Base-by-base conservation (phyloP, 2,329 filamentous ascomycete species). In the Pseudomassariella vexata region DNA sequence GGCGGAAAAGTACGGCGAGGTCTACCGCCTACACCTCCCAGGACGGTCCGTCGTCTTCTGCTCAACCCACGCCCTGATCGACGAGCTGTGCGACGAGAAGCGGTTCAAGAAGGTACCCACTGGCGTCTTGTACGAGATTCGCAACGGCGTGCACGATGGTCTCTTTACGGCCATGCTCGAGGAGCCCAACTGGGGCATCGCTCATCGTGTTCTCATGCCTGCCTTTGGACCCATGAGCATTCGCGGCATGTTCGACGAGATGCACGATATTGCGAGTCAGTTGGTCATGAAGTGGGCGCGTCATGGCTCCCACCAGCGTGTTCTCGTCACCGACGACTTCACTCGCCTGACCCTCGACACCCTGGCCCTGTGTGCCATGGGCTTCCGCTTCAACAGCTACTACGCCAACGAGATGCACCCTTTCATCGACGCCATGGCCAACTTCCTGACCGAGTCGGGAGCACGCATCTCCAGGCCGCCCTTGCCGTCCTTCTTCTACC, bases 1-100 rank as follows among this genome's bases (percentile, higher is more conserved):
- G 29, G 73, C 76, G 16, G 72, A 83, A 24, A 74, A 69, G 37
- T 84, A 85, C 57, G 82, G 75, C 20, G 68, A 73, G n/a, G 77
- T 82, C 36, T 82, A 65, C 48, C 66, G 72, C 41, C 57, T 84
- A 30, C 63, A 56, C 11, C 50, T 79, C 5, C 63, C 68, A 5
- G 62, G 67, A 2, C 55, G 53, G 5, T 61, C 65, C 6, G 49
- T 64, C 11, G 62, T 79, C 26, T 57, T 81, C 35, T 59, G 73
- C 26, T 66, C 62, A 25, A 73, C 60, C 19, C 65, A 70, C 12
- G 67, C 66, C 19, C 59, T 83, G 1, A 59, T 82, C 17, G 69
- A 80, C 35, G 79, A 83, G 44, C 45, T 70, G 7, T 82, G 73
- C 44, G 66, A 83, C 40, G 77, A 84, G 50, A 72, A 67, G 39